A percentile compares a stretch with the other conserved stretches of the same genome.
Evolutionary conservation across 164 flowering plant species (phyloP).

Genomic region (Magnolia kwangsiensis): DNA sequence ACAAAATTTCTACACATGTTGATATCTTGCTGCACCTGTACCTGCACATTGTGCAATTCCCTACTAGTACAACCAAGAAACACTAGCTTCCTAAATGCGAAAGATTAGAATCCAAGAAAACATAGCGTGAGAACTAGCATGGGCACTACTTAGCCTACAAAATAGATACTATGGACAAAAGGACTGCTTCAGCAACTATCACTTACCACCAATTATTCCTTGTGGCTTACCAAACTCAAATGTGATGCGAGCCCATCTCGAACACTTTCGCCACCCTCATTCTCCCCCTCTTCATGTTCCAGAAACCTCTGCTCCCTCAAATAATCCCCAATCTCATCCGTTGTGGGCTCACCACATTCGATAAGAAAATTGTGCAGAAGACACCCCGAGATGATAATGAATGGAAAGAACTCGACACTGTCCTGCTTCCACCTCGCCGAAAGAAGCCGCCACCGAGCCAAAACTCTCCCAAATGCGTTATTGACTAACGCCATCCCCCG

Average conservation of each 20-base stretch:
- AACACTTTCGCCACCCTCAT: slow-evolving; percentile 43
- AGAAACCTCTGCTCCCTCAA: slow-evolving; percentile 31
- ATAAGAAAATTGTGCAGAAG: slow-evolving; percentile 71
- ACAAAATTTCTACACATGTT: too few species aligned
- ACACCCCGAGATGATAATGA: slow-evolving; percentile 55
- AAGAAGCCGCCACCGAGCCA: slow-evolving; percentile 57
- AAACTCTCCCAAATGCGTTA: slow-evolving; percentile 49
- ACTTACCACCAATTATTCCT: slow-evolving; percentile 1
- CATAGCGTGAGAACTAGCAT: too few species aligned
- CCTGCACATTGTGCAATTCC: too few species aligned
- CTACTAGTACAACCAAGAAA: too few species aligned
- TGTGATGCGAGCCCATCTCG: slow-evolving; percentile 62
- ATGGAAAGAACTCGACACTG: slow-evolving; percentile 52
- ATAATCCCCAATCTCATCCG: slow-evolving; percentile 21
- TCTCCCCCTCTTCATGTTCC: slow-evolving; percentile 37
- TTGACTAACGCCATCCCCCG: slow-evolving; percentile 43
- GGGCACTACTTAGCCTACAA: background rate
- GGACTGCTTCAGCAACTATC: background rate
- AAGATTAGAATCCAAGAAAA: too few species aligned
- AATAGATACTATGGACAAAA: background rate
- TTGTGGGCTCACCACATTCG: slow-evolving; percentile 44
- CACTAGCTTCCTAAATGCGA: too few species aligned
- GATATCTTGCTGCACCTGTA: too few species aligned
- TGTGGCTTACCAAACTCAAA: slow-evolving; percentile 40
- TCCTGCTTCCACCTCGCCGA: slow-evolving; percentile 51